A percentile compares a stretch with the other conserved stretches of the same genome.
These are phyloP conservation scores for Jatropha podagrica DNA, from an alignment of 441 rosid species.

Conservation along the genomic window DNA sequence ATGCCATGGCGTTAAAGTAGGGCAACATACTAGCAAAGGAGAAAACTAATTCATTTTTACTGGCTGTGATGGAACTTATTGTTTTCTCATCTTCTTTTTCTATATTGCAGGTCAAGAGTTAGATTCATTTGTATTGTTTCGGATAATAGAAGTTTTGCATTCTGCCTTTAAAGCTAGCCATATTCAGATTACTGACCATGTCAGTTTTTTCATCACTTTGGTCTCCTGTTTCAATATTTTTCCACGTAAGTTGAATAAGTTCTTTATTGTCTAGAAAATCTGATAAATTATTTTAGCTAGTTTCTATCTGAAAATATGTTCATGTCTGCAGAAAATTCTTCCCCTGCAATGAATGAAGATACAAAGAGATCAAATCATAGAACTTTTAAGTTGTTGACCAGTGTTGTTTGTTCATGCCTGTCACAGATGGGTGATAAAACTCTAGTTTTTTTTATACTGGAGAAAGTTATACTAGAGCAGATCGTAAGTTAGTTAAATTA, in stretches of 20 bases:
- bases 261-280: constrained; percentile 12
- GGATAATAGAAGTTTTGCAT: constrained; percentile 65
- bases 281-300: constrained; percentile 14
- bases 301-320: constrained; percentile 20
- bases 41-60: not conserved
- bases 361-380: constrained; percentile 37
- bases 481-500: constrained; percentile 50
- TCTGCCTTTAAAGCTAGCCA: constrained; percentile 64
- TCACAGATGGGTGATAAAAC: constrained; percentile 66
- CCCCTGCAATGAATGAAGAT: constrained; percentile 28
- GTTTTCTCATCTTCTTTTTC: constrained; percentile 5
- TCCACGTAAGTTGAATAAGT: constrained; percentile 47
- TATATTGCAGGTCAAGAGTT: constrained; percentile 59
- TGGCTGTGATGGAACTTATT: not conserved
- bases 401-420: constrained; percentile 51
- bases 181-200: constrained; percentile 62
- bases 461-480: constrained; percentile 54
- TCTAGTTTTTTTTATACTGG: constrained; percentile 55
- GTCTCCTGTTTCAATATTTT: constrained; percentile 52
- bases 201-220: constrained; percentile 72
- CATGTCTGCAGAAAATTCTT: constrained; percentile 44
- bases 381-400: constrained; percentile 50
- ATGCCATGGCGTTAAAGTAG: not conserved
- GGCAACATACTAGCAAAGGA: not conserved
- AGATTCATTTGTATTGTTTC: constrained; percentile 53